phyloP scores from a whole-genome alignment of 2,329 filamentous ascomycete genomes.

The Sordariomycetes sp. region DNA sequence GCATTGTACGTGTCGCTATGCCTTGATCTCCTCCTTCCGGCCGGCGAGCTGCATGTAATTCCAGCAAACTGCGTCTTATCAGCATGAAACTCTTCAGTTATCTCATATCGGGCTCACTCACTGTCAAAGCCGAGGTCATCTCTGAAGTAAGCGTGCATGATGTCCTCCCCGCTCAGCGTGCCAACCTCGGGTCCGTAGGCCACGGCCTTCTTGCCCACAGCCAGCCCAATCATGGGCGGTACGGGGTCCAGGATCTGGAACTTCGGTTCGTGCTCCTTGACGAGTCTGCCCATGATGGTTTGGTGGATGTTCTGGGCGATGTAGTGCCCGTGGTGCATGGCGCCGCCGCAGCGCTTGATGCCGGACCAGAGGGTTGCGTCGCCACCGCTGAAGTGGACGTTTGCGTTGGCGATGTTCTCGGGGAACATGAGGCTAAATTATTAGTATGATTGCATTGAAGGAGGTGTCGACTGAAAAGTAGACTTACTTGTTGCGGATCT shows the following conservation, averaged over 20 bases:
- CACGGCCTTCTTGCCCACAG: slow-evolving; percentile 61
- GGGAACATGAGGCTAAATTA: slow-evolving; percentile 42
- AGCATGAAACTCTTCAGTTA: too few relatives aligned
- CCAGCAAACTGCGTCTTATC: slow-evolving; percentile 42
- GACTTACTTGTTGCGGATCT: slow-evolving; percentile 45
- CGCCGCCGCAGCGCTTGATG: slow-evolving; percentile 70
- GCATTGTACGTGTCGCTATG: too few relatives aligned
- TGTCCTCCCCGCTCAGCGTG: slow-evolving; percentile 50
- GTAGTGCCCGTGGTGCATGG: slow-evolving; percentile 64
- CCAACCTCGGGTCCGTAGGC: slow-evolving; percentile 50
- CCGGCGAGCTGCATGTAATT: slow-evolving; percentile 40
- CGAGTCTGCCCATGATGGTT: slow-evolving; percentile 36
- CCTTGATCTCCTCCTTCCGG: slow-evolving; percentile 11
- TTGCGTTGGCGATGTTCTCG: slow-evolving; percentile 40
- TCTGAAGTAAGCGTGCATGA: slow-evolving; percentile 55
- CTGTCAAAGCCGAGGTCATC: slow-evolving; percentile 58
- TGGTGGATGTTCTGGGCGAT: slow-evolving; percentile 61
- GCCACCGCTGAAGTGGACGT: slow-evolving; percentile 58
- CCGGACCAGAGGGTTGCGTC: slow-evolving; percentile 65
- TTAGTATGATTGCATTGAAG: neutral
- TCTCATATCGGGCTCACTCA: too few relatives aligned
- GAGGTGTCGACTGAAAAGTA: too few relatives aligned
- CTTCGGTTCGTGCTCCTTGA: slow-evolving; percentile 24
- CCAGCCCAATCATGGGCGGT: slow-evolving; percentile 60
- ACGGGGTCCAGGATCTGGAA: slow-evolving; percentile 43